Conservation (phyloP, 345 rosid species). For the Anastatica hierochuntica region DNA sequence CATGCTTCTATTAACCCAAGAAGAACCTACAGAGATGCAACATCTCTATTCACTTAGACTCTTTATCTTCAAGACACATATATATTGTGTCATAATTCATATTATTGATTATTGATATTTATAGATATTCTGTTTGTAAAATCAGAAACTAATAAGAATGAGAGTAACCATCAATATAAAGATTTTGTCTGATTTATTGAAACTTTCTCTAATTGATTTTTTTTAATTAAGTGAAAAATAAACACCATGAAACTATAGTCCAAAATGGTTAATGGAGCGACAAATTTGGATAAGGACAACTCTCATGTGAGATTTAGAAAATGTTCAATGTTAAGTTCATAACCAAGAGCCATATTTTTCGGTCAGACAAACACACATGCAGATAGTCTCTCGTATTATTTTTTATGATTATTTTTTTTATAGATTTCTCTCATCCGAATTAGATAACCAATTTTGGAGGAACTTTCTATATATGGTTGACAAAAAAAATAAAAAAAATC, state of each 20-base stretch:
- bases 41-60: conserved; percentile 27
- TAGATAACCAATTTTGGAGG: too few species aligned
- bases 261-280: too few species aligned
- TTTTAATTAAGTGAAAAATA: background rate
- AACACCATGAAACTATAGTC: background rate
- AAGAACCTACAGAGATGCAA: conserved; percentile 32
- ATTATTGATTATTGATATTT: conserved; percentile 13
- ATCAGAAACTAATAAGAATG: conserved; percentile 18
- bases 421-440: too few species aligned
- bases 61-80: conserved; percentile 7
- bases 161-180: conserved; percentile 18
- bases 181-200: conserved; percentile 11
- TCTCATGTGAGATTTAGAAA: too few species aligned
- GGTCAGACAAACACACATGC: too few species aligned
- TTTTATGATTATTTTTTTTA: too few species aligned
- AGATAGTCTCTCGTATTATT: too few species aligned
- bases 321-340: too few species aligned
- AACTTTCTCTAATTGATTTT: background rate
- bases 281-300: too few species aligned
- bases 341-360: too few species aligned
- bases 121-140: conserved; percentile 10
- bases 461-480: too few species aligned
- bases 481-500: too few species aligned
- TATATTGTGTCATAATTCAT: conserved; percentile 20
- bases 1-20: conserved; percentile 22